Conservation (phyloP, 1,139 yeast species). For the Cylindricascospora bacillispora region DNA sequence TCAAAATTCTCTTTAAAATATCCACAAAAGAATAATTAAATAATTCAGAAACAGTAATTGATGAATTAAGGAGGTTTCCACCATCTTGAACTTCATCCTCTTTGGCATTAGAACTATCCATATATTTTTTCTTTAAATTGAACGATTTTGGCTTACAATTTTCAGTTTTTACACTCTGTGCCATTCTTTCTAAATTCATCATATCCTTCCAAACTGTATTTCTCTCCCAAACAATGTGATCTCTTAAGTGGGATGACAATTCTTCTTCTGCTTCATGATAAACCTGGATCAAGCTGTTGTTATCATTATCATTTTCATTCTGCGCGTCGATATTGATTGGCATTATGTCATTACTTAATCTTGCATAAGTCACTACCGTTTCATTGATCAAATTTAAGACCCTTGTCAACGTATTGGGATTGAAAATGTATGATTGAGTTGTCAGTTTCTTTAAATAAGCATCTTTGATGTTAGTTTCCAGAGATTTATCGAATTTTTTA, state of each 20-base stretch:
- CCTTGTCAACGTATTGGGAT: slow-evolving; percentile 31
- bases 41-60: slow-evolving; percentile 2
- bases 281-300: slow-evolving; percentile 3
- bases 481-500: slow-evolving; percentile 80
- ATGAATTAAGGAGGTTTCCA: no score
- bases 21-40: slow-evolving; percentile 1
- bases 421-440: slow-evolving; percentile 34
- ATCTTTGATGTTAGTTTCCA: slow-evolving; percentile 46
- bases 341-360: slow-evolving; percentile 25
- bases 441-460: slow-evolving; percentile 35
- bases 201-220: slow-evolving; percentile 96
- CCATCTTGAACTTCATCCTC: slow-evolving; percentile 3
- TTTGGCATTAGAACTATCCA: slow-evolving; percentile 3
- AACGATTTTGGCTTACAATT: slow-evolving; percentile 9
- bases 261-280: slow-evolving; percentile 43
- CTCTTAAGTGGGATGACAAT: slow-evolving; percentile 65
- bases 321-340: slow-evolving; percentile 1
- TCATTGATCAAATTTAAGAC: slow-evolving; percentile 34
- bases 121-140: slow-evolving; percentile 12
- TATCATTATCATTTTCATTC: not conserved
- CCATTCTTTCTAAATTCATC: slow-evolving; percentile 73
- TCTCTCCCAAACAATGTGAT: slow-evolving; percentile 92
- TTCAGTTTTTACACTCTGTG: slow-evolving; percentile 40
- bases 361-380: slow-evolving; percentile 31
- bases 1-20: not conserved